Base-by-base conservation (phyloP, 768 basidiomycete genomes). In the Tylopilus sp. region DNA sequence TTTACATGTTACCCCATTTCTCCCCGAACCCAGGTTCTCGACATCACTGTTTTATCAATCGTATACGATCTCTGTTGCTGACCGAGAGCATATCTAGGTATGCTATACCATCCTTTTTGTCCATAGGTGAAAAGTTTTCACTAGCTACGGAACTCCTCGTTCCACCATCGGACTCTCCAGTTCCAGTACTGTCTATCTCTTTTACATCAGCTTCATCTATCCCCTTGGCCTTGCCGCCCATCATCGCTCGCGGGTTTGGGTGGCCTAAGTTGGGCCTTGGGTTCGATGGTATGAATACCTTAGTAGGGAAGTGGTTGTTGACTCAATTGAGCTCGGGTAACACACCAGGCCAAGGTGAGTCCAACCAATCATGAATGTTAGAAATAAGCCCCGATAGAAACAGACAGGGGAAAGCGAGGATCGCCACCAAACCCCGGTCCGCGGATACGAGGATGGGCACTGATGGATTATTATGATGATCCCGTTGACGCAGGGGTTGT, bases 271-370 rank as follows among this genome's bases (percentile, higher is more conserved):
- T 78, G 69, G 85, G 86, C 3, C 61, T 93, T 7, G 93, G 93
- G 5, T 73, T 93, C n/a, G 84, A 90, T 63, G 94, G 94, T 2
- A 84, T 94, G 36, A 98, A 98, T 62, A 75, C 74, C 21, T 76
- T 85, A n/a, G 71, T 91, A 3, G 84, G 79, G 3, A 71, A 70
- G 48, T 95, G 91, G 87, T 64, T 93, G 18, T 62, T 92, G 40
- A 76, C 80, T 35, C 68, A 72, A 52, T 67, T 92, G 23, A 52
- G 52, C 30, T 39, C 44, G 2, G 47, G 44, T 3, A 17, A 50
- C 8, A 38, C 30, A 28, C 20, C 9, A 4, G 2, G 22, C 7
- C 46, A 13, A 45, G 25, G 22, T 31, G 12, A 25, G 38, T 13
- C 26, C 46, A 25, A 3, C 13, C 35, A 41, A 49, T 51, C 3